These are phyloP conservation scores for Orbilia oligospora DNA, from an alignment of 2,329 filamentous ascomycete genomes.

Conservation along the genomic window DNA sequence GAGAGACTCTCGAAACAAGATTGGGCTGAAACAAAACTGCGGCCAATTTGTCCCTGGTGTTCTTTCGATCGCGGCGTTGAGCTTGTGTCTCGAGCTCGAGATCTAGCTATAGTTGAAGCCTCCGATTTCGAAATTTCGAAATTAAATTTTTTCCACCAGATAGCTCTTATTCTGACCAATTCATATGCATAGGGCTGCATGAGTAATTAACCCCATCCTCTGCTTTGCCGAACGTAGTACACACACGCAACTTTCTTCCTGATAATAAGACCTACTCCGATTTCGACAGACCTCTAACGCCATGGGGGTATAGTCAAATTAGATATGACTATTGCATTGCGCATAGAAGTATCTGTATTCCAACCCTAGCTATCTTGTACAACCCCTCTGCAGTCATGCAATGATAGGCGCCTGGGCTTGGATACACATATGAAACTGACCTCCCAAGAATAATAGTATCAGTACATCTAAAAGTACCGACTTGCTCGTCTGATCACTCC, in stretches of 20 bases:
- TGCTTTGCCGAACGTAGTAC: slow-evolving; percentile 37
- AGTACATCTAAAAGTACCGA: slow-evolving; percentile 10
- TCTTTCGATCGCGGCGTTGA: slow-evolving; percentile 11
- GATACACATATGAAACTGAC: neutral
- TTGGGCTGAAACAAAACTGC: slow-evolving; percentile 29
- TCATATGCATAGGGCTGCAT: slow-evolving; percentile 54
- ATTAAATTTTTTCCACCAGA: neutral
- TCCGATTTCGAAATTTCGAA: neutral
- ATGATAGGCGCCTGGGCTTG: neutral
- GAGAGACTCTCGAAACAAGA: slow-evolving; percentile 11
- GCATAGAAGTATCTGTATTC: neutral
- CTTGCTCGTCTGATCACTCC: too few relatives aligned
- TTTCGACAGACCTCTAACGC: neutral
- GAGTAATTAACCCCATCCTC: slow-evolving; percentile 25
- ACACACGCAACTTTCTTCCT: neutral
- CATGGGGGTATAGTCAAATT: neutral
- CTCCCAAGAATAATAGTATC: neutral
- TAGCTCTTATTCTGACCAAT: neutral
- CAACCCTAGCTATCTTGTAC: slow-evolving; percentile 5
- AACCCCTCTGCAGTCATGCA: neutral
- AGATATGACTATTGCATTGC: neutral
- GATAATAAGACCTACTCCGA: neutral
- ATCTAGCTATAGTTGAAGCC: too few relatives aligned
- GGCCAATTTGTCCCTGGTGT: neutral
- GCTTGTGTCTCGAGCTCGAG: neutral